Base-by-base conservation (phyloP, 2,329 filamentous ascomycete species). In the Xylaria sp. region DNA sequence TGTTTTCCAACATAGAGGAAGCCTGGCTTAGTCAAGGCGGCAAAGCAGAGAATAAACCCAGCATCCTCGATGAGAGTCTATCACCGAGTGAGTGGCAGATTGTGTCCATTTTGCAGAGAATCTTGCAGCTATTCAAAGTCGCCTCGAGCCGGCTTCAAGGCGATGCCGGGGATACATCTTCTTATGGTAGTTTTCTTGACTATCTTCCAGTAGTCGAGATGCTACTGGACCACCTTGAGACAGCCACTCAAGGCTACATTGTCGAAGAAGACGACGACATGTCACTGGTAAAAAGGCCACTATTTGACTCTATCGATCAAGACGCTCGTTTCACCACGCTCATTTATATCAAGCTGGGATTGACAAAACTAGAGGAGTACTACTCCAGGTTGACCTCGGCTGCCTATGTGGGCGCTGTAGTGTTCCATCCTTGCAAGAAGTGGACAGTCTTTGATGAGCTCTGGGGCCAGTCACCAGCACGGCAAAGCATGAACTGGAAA, bases 141-240 rank as follows among this genome's bases (percentile, higher is more conserved):
- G 52, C 52, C 18, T 54, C 52, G 11, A 39, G 30, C 5, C 37
- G 47, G 19, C 44, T 54, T 23, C 52, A 54, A 35, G 39, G 52
- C 2, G 18, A 8, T 13, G 13, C 13, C 8, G 23, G 11, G 2
- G 52, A 13, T n/a, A 16, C 8, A 1, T 39, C 37, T n/a, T 34
- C 52, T 10, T 6, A 35, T 54, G 52, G 39, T 46, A 47, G 39
- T 5, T 54, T 54, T 47, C 16, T 34, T 19, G 52, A 54, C 13
- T 54, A 54, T 47, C 47, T 54, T 18, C 52, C 52, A n/a, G 39
- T 54, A 4, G 47, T 54, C 39, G 52, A 54, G 11, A 23, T 44
- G 35, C 52, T 54, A n/a, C 52, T 54, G 5, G 52, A 54, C 39
- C 52, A 54, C 7, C 52, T 47, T 8, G 52, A 54, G 37, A 47